Evolutionary conservation across 768 basidiomycete species (phyloP).

Genomic region (Suillus fuscotomentosus): DNA sequence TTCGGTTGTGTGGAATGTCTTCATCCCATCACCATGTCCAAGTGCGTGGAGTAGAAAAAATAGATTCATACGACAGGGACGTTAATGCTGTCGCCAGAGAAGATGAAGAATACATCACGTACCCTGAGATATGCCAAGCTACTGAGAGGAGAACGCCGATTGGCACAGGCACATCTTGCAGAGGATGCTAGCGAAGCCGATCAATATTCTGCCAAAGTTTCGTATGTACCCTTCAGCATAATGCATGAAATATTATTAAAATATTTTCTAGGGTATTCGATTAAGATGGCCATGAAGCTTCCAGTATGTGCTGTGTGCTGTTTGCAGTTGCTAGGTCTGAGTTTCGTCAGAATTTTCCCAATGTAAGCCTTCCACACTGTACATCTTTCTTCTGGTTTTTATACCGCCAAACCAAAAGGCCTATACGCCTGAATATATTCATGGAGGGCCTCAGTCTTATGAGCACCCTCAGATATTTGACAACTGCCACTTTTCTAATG

Average conservation of each 20-base stretch:
- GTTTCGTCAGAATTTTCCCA: no score
- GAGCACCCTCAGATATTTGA: no score
- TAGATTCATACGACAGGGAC: conserved; percentile 9
- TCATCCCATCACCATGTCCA: conserved; percentile 13
- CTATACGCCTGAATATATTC: no score
- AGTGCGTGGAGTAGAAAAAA: conserved; percentile 2
- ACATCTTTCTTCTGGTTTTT: no score
- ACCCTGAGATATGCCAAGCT: conserved; percentile 7
- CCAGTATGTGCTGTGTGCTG: no score
- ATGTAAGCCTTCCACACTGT: no score
- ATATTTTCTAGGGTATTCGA: conserved; percentile 15
- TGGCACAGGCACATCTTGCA: conserved; percentile 66
- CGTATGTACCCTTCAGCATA: conserved; percentile 34
- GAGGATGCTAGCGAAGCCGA: conserved; percentile 72
- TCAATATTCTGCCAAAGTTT: conserved; percentile 52
- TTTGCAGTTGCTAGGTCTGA: no score
- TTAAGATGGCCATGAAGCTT: background rate
- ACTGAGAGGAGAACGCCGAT: conserved; percentile 35
- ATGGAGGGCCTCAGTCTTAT: no score
- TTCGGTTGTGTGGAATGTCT: background rate
- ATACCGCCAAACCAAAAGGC: no score
- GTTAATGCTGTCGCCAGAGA: background rate
- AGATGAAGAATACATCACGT: background rate
- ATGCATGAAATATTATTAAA: background rate
- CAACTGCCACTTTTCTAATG: no score